These are phyloP conservation scores for Colletotrichum incanum DNA, from an alignment of 2,329 filamentous ascomycete species.

Conservation along the genomic window DNA sequence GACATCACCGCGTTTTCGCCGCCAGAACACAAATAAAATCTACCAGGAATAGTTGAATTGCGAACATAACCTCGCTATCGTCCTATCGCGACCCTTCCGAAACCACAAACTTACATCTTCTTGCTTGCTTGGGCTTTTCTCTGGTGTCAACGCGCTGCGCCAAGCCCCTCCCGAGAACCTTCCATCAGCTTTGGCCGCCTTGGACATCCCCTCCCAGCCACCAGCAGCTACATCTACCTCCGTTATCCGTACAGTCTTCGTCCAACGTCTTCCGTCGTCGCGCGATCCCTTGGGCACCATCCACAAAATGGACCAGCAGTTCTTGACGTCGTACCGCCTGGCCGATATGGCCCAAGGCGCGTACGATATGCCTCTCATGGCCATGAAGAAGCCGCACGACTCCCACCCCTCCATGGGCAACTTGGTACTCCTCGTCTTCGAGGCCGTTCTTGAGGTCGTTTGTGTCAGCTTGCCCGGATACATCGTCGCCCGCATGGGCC, in stretches of 20 bases:
- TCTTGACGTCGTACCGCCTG: conserved; percentile 62
- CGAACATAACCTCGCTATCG: conserved; percentile 13
- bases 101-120: conserved; percentile 26
- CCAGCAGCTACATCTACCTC: neutral
- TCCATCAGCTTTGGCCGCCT: conserved; percentile 19
- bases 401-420: conserved; percentile 78
- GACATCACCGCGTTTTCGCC: neutral
- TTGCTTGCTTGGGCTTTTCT: conserved; percentile 31
- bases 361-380: conserved; percentile 60
- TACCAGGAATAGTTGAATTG: neutral
- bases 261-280: neutral
- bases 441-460: conserved; percentile 94
- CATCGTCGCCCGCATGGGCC: conserved; percentile 88
- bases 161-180: conserved; percentile 35
- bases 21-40: neutral
- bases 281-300: conserved; percentile 20
- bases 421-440: conserved; percentile 88
- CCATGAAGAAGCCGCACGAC: conserved; percentile 60
- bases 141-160: conserved; percentile 38
- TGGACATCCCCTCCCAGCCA: conserved; percentile 9
- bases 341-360: conserved; percentile 55
- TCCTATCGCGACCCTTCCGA: conserved; percentile 29
- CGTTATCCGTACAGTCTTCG: neutral
- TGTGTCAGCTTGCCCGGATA: conserved; percentile 96
- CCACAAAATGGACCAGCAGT: conserved; percentile 48